These are phyloP conservation scores for Dispira parvispora DNA, from an alignment of 192 early-diverging fungal genomes.

Conservation along the genomic window DNA sequence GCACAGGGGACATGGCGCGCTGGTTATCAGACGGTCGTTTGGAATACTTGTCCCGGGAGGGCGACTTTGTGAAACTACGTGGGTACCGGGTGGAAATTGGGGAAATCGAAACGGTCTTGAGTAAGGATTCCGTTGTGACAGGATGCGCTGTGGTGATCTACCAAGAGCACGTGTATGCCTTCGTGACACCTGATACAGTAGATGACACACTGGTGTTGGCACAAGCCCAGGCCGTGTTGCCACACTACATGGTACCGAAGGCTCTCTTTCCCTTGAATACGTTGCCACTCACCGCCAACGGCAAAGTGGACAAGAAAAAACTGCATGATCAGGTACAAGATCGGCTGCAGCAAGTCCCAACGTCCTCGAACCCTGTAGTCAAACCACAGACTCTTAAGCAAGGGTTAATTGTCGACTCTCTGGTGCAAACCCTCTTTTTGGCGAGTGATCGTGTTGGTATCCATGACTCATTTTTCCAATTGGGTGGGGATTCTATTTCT, in stretches of 20 bases:
- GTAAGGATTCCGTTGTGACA: neutral
- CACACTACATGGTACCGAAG: conserved; percentile 2
- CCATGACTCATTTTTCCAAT: neutral
- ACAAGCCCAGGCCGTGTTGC: neutral
- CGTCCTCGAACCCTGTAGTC: no score
- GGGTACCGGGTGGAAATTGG: neutral
- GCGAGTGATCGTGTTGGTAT: neutral
- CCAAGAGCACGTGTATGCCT: neutral
- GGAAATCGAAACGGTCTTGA: neutral
- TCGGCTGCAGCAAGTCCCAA: no score
- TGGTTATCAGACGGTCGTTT: neutral
- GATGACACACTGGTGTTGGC: neutral
- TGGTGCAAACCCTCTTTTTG: neutral
- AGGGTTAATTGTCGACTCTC: neutral
- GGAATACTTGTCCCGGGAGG: neutral
- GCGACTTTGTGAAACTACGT: neutral
- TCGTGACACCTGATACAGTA: neutral
- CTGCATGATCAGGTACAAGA: neutral
- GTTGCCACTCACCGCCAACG: neutral
- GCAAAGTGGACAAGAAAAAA: neutral
- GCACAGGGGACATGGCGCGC: neutral
- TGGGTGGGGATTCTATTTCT: conserved; percentile 5
- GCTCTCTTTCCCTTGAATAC: neutral
- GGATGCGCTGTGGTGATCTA: neutral
- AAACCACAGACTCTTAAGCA: neutral